Evolutionary conservation across 306 rosid genomes (phyloP), one percentile per base, ranked within the genome.

Genomic region (Luffa acutangula): DNA sequence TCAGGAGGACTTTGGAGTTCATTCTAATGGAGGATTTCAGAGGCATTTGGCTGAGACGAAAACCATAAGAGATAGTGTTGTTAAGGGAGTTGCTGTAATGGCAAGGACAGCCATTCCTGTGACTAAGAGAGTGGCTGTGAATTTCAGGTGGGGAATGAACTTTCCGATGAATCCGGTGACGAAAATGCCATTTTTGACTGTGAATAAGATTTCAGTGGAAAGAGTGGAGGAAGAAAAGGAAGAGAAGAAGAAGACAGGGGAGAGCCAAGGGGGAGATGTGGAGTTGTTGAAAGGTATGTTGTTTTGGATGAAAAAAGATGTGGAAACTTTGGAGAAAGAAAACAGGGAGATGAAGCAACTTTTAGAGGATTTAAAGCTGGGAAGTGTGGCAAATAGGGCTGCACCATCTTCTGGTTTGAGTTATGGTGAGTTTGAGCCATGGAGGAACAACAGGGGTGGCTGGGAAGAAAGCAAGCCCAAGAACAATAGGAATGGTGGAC

Each of bases 161-260:
- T 84, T 88, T 63, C 91, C 93, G 0, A 77, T 81, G 60, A 82
- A 85, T 74, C 77, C 87, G 52, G 86, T 84, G 0, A 46, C 75
- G 45, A 86, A 85, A 77, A 71, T 91, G 89, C 91, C 96, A 0
- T 89, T 78, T 77, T 76, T 95, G 84, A 89, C 90, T 0, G 81
- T 90, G 39, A 90, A 90, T 78, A 95, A 95, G 88, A 89, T 95
- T 41, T 84, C 86, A n/a, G 73, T 95, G 66, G 90, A 89, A 87
- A 87, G 87, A 83, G 72, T 91, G 64, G 89, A 87, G 83, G 84
- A 81, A 62, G 80, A 12, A 45, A 83, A 77, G 77, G 87, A 80
- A 78, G 86, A 43, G 83, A 85, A 76, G 82, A 86, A 76, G 79
- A 65, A 67, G 77, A 76, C 14, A 9, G 21, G 0, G 52, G 90